These are phyloP conservation scores for Isabelozyma rhagii DNA, from an alignment of 805 yeast genomes.

Conservation along the genomic window DNA sequence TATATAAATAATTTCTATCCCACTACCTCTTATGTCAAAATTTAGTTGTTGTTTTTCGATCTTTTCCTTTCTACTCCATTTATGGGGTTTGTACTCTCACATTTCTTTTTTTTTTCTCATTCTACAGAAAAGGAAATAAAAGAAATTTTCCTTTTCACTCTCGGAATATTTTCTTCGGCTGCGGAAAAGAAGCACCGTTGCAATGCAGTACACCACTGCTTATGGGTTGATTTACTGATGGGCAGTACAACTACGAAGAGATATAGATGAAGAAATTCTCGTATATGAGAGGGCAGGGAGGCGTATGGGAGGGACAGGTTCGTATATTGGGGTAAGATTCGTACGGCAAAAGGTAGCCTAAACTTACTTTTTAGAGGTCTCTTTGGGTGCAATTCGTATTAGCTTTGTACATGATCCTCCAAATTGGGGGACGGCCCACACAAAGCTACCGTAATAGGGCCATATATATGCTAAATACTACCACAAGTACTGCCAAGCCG, in stretches of 20 bases:
- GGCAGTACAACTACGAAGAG: no score
- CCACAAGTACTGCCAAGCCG: conserved; percentile 12
- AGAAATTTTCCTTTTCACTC: not conserved
- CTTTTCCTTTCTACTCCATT: not conserved
- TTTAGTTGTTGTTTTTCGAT: not conserved
- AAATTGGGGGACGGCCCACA: not conserved
- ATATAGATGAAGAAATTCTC: no score
- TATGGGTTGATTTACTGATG: no score
- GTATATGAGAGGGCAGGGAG: no score
- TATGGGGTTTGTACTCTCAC: not conserved
- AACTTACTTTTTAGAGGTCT: no score
- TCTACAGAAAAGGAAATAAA: not conserved
- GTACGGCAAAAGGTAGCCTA: no score
- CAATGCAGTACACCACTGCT: no score
- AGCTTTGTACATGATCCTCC: not conserved
- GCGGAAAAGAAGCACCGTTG: not conserved
- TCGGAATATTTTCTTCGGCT: not conserved
- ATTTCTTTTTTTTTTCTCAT: not conserved
- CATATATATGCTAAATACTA: conserved; percentile 12
- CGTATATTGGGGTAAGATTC: no score
- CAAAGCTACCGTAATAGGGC: not conserved
- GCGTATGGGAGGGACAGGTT: no score
- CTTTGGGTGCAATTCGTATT: not conserved
- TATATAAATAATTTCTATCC: no score
- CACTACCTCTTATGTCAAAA: not conserved